Evolutionary conservation across 306 rosid species (phyloP).

Genomic region (Sindora glabra): DNA sequence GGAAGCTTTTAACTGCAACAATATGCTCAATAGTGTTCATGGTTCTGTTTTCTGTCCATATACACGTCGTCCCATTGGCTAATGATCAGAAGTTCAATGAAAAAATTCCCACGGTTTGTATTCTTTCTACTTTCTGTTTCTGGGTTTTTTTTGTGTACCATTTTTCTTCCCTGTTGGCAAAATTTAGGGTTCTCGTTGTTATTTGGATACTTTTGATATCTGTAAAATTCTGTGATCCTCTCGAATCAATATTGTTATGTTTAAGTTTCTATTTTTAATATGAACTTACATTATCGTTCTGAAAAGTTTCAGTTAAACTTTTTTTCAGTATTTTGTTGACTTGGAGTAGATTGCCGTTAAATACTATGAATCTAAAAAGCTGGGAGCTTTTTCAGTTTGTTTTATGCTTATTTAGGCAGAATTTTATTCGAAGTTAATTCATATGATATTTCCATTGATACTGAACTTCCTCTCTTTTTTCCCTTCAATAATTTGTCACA

Average conservation of each 20-base stretch:
- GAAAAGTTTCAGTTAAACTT: no score
- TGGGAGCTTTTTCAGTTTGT: neutral
- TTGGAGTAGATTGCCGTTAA: constrained; percentile 3
- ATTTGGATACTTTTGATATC: neutral
- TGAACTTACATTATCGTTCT: no score
- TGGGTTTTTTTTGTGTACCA: neutral
- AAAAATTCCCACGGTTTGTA: constrained; percentile 56
- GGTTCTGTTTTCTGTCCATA: constrained; percentile 52
- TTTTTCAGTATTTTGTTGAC: constrained; percentile 19
- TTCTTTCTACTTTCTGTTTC: neutral
- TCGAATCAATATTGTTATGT: neutral
- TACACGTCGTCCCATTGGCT: constrained; percentile 52
- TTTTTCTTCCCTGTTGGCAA: no score
- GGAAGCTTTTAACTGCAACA: constrained; percentile 62
- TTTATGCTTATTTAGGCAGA: neutral
- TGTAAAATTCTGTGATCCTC: neutral
- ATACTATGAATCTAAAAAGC: neutral
- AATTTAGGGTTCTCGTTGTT: constrained; percentile 15
- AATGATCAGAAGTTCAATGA: constrained; percentile 51
- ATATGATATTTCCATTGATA: neutral
- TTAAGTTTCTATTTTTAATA: no score
- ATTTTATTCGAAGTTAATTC: neutral
- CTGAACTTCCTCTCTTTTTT: constrained; percentile 7
- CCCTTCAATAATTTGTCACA: no score
- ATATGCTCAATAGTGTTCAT: constrained; percentile 43